These are phyloP conservation scores for Chloroidium sp. DNA, from an alignment of 163 green algal genomes.

Conservation along the genomic window DNA sequence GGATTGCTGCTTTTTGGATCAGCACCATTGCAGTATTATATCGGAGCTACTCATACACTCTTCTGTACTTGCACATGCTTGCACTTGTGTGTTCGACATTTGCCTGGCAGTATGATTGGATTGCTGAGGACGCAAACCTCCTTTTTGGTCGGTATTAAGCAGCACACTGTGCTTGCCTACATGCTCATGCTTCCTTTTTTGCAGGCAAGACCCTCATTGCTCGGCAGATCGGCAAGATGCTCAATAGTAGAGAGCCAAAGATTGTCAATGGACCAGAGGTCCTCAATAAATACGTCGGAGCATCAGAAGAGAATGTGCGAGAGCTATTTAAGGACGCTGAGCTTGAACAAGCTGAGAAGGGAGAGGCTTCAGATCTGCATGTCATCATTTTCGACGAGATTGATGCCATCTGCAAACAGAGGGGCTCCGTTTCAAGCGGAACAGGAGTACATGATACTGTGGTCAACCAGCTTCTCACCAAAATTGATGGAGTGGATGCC, in stretches of 20 bases:
- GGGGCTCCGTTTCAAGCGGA: slow-evolving; percentile 58
- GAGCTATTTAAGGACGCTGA: slow-evolving; percentile 94
- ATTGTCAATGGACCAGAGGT: slow-evolving; percentile 95
- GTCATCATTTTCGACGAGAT: slow-evolving; percentile 99
- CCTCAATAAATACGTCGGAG: slow-evolving; percentile 89
- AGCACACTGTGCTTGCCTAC: too few species aligned
- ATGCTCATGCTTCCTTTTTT: not conserved
- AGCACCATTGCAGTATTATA: too few species aligned
- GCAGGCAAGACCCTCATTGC: slow-evolving; percentile 98
- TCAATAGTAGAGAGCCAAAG: slow-evolving; percentile 98
- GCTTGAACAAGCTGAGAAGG: slow-evolving; percentile 64
- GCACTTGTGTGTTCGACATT: too few species aligned
- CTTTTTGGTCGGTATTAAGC: too few species aligned
- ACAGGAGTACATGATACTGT: slow-evolving; percentile 95
- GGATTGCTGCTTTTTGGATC: too few species aligned
- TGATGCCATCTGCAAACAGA: slow-evolving; percentile 95
- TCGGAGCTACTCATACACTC: too few species aligned
- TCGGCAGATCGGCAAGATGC: slow-evolving; percentile 97
- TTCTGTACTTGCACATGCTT: too few species aligned
- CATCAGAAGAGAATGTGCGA: slow-evolving; percentile 94
- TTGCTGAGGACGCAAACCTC: too few species aligned
- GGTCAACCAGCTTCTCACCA: slow-evolving; percentile 99
- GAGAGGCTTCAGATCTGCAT: slow-evolving; percentile 82
- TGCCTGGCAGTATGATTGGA: too few species aligned
- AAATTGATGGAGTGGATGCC: slow-evolving; percentile 97